Percentiles rank a stretch among this genome's conserved stretches.
Evolutionary conservation across 2,329 filamentous ascomycete genomes (phyloP).

Genomic region (Didymosphaeria variabile): DNA sequence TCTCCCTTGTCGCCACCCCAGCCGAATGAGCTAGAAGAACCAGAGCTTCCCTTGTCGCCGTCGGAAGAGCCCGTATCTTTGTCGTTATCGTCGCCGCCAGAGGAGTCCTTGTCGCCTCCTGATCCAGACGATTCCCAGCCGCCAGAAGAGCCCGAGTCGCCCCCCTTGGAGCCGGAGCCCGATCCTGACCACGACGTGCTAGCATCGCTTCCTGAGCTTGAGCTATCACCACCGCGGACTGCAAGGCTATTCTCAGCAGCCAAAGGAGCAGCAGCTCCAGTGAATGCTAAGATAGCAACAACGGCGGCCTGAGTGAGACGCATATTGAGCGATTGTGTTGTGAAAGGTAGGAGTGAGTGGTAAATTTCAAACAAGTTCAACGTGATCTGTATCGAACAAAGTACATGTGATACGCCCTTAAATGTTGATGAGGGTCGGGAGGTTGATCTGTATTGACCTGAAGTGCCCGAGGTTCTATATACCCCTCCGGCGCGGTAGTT

Average conservation of each 20-base stretch:
- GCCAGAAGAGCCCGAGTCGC: neutral
- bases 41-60: neutral
- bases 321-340: slow-evolving; percentile 2
- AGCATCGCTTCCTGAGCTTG: neutral
- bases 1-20: neutral
- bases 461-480: neutral
- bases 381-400: neutral
- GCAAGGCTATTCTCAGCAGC: neutral
- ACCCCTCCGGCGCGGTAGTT: neutral
- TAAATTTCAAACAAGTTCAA: neutral
- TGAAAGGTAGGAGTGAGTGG: neutral
- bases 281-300: slow-evolving; percentile 7
- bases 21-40: too few species aligned
- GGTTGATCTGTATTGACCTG: neutral
- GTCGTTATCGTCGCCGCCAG: neutral
- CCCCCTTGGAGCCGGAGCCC: neutral
- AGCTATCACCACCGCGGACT: neutral
- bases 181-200: neutral
- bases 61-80: neutral
- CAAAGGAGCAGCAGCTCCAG: slow-evolving; percentile 6
- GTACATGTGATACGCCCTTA: neutral
- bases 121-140: neutral
- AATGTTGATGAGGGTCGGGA: neutral
- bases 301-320: slow-evolving; percentile 7
- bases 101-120: neutral